Conservation (phyloP, 1,139 yeast species). For the Kluyveromyces sp. region DNA sequence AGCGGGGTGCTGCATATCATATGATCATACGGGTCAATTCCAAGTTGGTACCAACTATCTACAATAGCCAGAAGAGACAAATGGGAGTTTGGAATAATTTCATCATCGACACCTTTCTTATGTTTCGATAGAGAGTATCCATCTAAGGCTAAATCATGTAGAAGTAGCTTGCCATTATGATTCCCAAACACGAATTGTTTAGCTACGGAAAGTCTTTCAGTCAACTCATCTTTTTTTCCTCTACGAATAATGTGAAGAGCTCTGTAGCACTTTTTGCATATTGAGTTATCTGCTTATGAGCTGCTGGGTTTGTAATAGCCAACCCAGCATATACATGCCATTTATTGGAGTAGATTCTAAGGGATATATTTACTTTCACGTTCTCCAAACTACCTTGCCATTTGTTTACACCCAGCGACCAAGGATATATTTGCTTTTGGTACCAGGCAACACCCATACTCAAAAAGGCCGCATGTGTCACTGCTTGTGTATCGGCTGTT, state of each 20-base stretch:
- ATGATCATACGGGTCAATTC: conserved; percentile 90
- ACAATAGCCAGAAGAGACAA: conserved; percentile 81
- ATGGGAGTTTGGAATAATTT: conserved; percentile 74
- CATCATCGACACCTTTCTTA: conserved; percentile 54
- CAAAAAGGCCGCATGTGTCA: conserved; percentile 93
- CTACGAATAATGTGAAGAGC: conserved; percentile 74
- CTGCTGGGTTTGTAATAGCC: conserved; percentile 91
- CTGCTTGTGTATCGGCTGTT: conserved; percentile 98
- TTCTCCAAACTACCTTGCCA: conserved; percentile 95
- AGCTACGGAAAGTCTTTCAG: conserved; percentile 54
- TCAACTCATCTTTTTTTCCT: conserved; percentile 51
- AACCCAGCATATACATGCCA: conserved; percentile 99
- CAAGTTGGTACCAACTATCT: conserved; percentile 83
- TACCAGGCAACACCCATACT: conserved; percentile 98
- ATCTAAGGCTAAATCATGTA: conserved; percentile 75
- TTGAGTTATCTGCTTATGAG: conserved; percentile 84
- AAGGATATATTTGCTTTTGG: conserved; percentile 74
- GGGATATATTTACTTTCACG: conserved; percentile 87
- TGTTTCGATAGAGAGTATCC: conserved; percentile 69
- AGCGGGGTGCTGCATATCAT: conserved; percentile 93
- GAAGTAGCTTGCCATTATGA: conserved; percentile 36
- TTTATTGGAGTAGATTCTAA: conserved; percentile 83
- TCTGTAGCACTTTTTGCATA: conserved; percentile 82
- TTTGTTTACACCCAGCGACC: conserved; percentile 44
- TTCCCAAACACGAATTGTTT: conserved; percentile 70